A percentile compares a stretch with the other conserved stretches of the same genome.
Evolutionary conservation across 1,284 basidiomycete species (phyloP).

Genomic region (Cutaneotrichosporon cyanovorans): DNA sequence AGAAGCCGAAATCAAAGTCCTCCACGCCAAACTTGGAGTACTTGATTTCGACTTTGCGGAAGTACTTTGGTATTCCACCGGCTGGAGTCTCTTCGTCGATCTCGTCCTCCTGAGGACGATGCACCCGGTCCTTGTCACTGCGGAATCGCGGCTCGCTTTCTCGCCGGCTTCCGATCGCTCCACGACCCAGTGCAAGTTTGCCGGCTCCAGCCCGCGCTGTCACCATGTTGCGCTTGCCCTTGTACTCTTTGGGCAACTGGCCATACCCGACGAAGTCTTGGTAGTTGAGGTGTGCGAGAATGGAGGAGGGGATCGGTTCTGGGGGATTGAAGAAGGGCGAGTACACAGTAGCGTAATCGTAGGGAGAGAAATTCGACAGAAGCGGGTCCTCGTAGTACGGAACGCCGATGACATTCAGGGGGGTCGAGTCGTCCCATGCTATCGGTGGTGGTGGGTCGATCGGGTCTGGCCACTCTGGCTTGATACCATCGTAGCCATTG

Average conservation of each 20-base stretch:
- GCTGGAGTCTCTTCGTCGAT: constrained; percentile 25
- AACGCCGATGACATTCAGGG: constrained; percentile 82
- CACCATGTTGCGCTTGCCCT: constrained; percentile 72
- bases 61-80: constrained; percentile 67
- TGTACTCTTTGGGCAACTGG: constrained; percentile 69
- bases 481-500: constrained; percentile 75
- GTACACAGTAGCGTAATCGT: constrained; percentile 41
- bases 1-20: constrained; percentile 98
- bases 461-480: constrained; percentile 75
- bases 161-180: constrained; percentile 26
- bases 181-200: constrained; percentile 26
- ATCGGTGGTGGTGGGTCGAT: constrained; percentile 63
- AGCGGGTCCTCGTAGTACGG: constrained; percentile 73
- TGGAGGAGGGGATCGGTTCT: constrained; percentile 61
- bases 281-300: constrained; percentile 69
- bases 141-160: constrained; percentile 62
- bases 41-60: constrained; percentile 90
- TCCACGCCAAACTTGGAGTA: constrained; percentile 97
- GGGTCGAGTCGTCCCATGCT: constrained; percentile 76
- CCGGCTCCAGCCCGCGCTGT: constrained; percentile 31
- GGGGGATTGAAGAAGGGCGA: constrained; percentile 55
- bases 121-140: constrained; percentile 60
- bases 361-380: constrained; percentile 63
- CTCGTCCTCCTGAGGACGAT: background rate
- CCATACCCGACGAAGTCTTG: constrained; percentile 88